Percentiles rank a stretch among this genome's conserved stretches.
Evolutionary conservation across 768 basidiomycete species (phyloP).

Genomic region (Lactarius sanguifluus): DNA sequence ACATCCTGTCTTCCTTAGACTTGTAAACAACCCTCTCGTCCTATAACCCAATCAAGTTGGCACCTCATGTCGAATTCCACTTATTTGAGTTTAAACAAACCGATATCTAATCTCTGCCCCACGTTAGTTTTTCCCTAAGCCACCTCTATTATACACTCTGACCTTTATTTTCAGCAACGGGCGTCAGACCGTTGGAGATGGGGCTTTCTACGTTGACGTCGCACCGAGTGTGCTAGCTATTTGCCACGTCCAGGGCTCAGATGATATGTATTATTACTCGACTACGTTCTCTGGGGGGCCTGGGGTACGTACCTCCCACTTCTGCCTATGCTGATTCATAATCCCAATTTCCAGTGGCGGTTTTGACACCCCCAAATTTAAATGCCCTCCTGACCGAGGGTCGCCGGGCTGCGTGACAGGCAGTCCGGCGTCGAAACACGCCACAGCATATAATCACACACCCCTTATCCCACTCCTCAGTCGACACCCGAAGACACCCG

Average conservation of each 20-base stretch:
- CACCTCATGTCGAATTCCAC: constrained; percentile 75
- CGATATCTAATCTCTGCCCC: constrained; percentile 93
- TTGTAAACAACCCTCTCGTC: neutral
- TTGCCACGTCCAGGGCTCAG: constrained; percentile 77
- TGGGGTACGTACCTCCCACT: constrained; percentile 50
- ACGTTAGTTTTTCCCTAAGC: constrained; percentile 51
- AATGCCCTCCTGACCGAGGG: constrained; percentile 97
- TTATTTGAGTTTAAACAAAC: constrained; percentile 70
- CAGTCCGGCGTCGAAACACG: constrained; percentile 67
- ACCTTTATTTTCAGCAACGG: constrained; percentile 67
- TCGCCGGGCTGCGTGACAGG: constrained; percentile 96
- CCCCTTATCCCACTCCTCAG: constrained; percentile 37
- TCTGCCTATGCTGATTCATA: neutral
- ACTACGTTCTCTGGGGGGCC: constrained; percentile 94
- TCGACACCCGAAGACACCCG: constrained; percentile 40
- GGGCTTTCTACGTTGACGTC: constrained; percentile 76
- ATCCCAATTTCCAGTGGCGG: constrained; percentile 61
- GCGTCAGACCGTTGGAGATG: constrained; percentile 96
- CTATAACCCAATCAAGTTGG: constrained; percentile 64
- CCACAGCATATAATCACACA: constrained; percentile 18
- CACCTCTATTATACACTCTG: constrained; percentile 2
- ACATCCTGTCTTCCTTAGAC: neutral
- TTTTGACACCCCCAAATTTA: constrained; percentile 88
- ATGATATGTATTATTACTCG: constrained; percentile 87
- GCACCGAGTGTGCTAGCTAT: constrained; percentile 79